Percentiles rank a stretch among this genome's conserved stretches.
Evolutionary conservation across 2,329 filamentous ascomycete species (phyloP).

Genomic region (Fusarium buxicola): DNA sequence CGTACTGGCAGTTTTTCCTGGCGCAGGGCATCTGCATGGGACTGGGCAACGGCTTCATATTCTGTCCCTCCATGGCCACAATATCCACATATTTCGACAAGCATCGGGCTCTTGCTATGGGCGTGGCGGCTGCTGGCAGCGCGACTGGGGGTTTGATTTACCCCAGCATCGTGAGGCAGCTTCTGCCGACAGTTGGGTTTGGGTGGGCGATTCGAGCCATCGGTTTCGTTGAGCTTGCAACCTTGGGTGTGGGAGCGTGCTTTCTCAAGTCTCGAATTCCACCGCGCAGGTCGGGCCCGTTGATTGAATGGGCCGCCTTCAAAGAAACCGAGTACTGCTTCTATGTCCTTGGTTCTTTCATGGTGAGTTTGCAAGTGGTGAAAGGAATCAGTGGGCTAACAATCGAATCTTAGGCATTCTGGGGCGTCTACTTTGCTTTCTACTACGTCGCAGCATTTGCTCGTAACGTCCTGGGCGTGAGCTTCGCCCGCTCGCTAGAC

Average conservation of each 20-base stretch:
- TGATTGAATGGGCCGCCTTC: constrained; percentile 17
- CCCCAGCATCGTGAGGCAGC: constrained; percentile 7
- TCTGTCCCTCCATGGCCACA: constrained; percentile 8
- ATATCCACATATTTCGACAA: constrained; percentile 21
- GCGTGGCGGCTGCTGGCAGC: constrained; percentile 9
- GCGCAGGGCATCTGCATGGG: constrained; percentile 22
- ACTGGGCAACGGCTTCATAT: constrained; percentile 14
- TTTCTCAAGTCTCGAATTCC: constrained; percentile 8
- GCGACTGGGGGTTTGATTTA: constrained; percentile 11
- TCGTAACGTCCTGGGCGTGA: background rate
- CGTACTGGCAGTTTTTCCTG: constrained; percentile 21
- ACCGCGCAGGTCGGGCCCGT: background rate
- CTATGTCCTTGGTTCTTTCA: constrained; percentile 10
- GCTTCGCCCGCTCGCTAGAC: constrained; percentile 2
- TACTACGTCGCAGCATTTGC: constrained; percentile 12
- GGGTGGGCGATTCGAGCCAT: constrained; percentile 12
- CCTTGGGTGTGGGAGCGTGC: background rate
- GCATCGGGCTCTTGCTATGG: constrained; percentile 6
- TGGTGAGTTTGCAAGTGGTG: background rate
- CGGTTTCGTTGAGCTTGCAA: constrained; percentile 13
- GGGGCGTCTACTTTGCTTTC: constrained; percentile 15
- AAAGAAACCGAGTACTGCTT: constrained; percentile 12
- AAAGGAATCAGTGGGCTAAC: background rate
- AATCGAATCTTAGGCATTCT: background rate
- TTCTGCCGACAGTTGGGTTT: constrained; percentile 15